Conservation (phyloP, 345 rosid species). For the Nasturtium officinale region DNA sequence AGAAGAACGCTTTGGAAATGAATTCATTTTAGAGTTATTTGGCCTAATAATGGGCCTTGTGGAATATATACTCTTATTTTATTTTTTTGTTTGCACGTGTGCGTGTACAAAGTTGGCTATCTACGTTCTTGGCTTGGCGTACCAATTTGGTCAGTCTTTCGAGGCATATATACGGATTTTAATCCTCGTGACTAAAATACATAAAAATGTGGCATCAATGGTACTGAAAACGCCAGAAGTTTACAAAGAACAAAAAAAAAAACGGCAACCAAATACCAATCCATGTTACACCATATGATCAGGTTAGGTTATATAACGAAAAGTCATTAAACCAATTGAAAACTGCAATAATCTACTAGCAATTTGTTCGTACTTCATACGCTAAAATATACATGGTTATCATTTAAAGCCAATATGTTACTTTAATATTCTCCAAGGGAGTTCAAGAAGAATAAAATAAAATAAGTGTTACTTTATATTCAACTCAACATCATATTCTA, state of each 20-base stretch:
- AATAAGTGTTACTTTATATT: background rate
- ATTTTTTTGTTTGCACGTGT: slow-evolving; percentile 18
- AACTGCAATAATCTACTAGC: background rate
- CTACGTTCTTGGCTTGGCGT: background rate
- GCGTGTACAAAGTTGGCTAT: slow-evolving; percentile 22
- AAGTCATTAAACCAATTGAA: background rate
- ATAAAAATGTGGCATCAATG: slow-evolving; percentile 20
- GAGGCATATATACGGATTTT: slow-evolving; percentile 21
- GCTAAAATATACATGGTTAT: background rate
- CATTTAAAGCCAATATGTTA: background rate
- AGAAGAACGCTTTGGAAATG: slow-evolving; percentile 19
- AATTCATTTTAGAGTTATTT: slow-evolving; percentile 21
- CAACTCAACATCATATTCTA: background rate
- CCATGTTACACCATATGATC: background rate
- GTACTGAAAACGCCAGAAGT: background rate
- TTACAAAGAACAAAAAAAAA: background rate
- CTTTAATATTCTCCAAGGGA: too few relatives aligned
- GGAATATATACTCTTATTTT: background rate
- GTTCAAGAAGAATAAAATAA: too few relatives aligned
- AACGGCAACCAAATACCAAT: background rate
- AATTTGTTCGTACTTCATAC: background rate
- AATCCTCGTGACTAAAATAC: background rate
- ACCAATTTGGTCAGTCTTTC: background rate
- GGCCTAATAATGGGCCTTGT: slow-evolving; percentile 26
- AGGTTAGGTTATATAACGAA: background rate